Conservation (phyloP, 192 early-diverging fungal genomes). For the Chytriomyces confervae region DNA sequence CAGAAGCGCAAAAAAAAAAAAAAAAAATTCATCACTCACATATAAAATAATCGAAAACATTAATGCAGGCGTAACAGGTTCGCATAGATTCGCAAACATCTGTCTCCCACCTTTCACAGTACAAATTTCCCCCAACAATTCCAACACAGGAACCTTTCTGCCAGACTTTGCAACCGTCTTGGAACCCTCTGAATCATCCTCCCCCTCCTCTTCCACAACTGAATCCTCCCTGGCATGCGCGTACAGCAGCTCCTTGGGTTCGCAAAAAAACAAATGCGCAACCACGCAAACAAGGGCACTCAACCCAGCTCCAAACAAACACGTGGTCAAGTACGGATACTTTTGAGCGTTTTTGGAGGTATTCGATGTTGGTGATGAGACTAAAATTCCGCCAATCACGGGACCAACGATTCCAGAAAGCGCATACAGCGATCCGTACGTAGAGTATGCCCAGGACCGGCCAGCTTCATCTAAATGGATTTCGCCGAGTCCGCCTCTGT, state of each 20-base stretch:
- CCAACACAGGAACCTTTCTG: too few relatives aligned
- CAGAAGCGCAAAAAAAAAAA: background rate
- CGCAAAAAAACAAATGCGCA: constrained; percentile 11
- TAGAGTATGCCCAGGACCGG: constrained; percentile 52
- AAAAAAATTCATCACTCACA: constrained; percentile 7
- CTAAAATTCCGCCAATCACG: constrained; percentile 32
- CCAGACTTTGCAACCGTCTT: background rate
- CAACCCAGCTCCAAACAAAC: constrained; percentile 29
- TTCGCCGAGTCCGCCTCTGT: constrained; percentile 47
- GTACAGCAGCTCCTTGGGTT: constrained; percentile 18
- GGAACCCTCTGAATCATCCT: background rate
- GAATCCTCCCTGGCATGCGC: background rate
- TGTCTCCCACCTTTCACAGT: background rate
- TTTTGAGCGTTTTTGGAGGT: background rate
- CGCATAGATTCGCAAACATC: background rate
- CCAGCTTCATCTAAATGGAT: constrained; percentile 37
- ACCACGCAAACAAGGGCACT: background rate
- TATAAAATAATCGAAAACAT: constrained; percentile 41
- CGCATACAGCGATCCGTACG: constrained; percentile 53
- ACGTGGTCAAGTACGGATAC: constrained; percentile 35
- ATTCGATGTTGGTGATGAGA: background rate
- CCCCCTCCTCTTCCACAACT: background rate
- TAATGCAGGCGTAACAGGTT: constrained; percentile 20
- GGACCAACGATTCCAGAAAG: constrained; percentile 31
- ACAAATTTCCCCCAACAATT: too few relatives aligned